Percentiles rank a stretch among this genome's conserved stretches.
Evolutionary conservation across 1,139 yeast species (phyloP).

Genomic region (Zygoascus meyerae): DNA sequence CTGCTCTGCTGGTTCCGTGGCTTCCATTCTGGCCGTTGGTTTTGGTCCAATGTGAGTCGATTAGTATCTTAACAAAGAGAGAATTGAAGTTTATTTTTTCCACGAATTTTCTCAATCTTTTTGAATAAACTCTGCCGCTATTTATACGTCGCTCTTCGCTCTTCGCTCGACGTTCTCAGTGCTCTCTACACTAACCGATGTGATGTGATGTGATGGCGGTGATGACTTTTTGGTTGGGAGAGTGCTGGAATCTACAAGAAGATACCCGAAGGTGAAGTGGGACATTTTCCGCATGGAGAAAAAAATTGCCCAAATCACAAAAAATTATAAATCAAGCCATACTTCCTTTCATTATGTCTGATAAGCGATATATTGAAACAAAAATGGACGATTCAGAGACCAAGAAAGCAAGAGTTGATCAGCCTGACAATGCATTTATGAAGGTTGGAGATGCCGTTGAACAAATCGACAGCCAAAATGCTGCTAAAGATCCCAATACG

Average conservation of each 20-base stretch:
- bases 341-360: constrained; percentile 8
- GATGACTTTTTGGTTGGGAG: not conserved
- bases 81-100: not conserved
- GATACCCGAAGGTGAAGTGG: not conserved
- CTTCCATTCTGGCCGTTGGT: constrained; percentile 6
- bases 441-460: constrained; percentile 28
- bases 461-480: constrained; percentile 18
- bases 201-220: no score
- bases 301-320: not conserved
- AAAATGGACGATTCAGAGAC: constrained; percentile 4
- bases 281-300: not conserved
- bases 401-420: constrained; percentile 12
- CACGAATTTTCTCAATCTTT: not conserved
- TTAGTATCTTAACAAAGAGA: no score
- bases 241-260: constrained; percentile 1
- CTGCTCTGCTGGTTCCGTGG: constrained; percentile 51
- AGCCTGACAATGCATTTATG: constrained; percentile 16
- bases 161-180: no score
- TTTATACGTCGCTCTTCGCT: no score
- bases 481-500: constrained; percentile 20
- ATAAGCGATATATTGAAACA: constrained; percentile 9
- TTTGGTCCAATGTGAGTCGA: no score
- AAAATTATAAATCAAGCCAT: not conserved
- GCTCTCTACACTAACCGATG: no score
- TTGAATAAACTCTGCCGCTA: no score